Percentiles rank a stretch among this genome's conserved stretches.
These are phyloP conservation scores for Helicocarpus griseus DNA, from an alignment of 2,329 filamentous ascomycete species.

Conservation along the genomic window DNA sequence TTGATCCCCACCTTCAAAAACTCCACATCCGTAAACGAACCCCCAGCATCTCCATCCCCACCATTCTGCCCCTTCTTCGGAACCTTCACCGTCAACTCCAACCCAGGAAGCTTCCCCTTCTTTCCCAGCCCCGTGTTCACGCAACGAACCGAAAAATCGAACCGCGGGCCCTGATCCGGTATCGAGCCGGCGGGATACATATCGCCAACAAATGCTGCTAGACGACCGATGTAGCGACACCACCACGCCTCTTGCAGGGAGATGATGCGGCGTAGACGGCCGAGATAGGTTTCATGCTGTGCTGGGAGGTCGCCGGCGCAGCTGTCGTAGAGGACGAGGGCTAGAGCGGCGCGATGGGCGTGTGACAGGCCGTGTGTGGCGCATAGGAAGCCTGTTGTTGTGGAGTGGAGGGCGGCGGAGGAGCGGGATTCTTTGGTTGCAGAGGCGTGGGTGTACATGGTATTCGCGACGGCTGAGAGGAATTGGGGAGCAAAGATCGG, in stretches of 20 bases:
- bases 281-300: slow-evolving; percentile 46
- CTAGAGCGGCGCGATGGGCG: slow-evolving; percentile 58
- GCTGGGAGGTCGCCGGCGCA: slow-evolving; percentile 60
- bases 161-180: slow-evolving; percentile 12
- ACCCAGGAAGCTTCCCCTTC: slow-evolving; percentile 28
- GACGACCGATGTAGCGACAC: slow-evolving; percentile 53
- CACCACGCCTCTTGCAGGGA: slow-evolving; percentile 52
- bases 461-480: slow-evolving; percentile 49
- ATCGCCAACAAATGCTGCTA: slow-evolving; percentile 48
- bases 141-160: slow-evolving; percentile 36
- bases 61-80: slow-evolving; percentile 26
- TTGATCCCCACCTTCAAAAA: slow-evolving; percentile 33
- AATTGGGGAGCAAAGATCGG: slow-evolving; percentile 37
- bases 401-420: slow-evolving; percentile 61
- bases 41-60: slow-evolving; percentile 11
- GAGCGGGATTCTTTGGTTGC: slow-evolving; percentile 48
- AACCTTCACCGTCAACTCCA: slow-evolving; percentile 38
- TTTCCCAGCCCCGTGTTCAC: slow-evolving; percentile 32
- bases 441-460: slow-evolving; percentile 45
- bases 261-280: slow-evolving; percentile 44
- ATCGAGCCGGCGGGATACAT: slow-evolving; percentile 53
- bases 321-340: slow-evolving; percentile 60
- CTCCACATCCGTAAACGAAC: slow-evolving; percentile 16
- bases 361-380: slow-evolving; percentile 66
- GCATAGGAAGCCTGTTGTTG: slow-evolving; percentile 58